Conservation (phyloP, 2,329 filamentous ascomycete genomes). For the Monosporascus sp. region DNA sequence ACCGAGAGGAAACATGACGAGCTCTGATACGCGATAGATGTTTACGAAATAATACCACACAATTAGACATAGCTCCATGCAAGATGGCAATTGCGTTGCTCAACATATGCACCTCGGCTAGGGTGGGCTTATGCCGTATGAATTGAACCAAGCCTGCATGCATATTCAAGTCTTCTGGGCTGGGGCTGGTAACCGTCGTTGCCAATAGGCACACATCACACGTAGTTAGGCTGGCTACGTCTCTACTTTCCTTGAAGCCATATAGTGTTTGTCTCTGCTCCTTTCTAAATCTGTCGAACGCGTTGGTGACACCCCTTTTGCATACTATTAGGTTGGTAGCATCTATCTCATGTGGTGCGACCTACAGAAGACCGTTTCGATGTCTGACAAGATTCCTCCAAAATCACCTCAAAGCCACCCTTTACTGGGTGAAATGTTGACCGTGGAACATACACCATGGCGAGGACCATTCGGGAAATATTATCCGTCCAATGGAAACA, state of each 20-base stretch:
- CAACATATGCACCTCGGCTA: neutral
- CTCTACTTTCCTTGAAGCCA: neutral
- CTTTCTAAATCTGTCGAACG: too few relatives aligned
- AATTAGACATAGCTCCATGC: constrained; percentile 1
- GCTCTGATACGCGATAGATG: constrained; percentile 19
- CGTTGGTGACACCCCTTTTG: neutral
- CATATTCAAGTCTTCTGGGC: too few relatives aligned
- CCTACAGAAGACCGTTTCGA: neutral
- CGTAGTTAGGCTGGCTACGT: too few relatives aligned
- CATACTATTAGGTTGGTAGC: neutral
- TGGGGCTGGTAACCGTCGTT: too few relatives aligned
- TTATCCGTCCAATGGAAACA: too few relatives aligned
- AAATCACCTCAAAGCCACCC: neutral
- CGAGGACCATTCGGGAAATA: neutral
- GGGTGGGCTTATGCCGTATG: neutral
- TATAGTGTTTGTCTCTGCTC: neutral
- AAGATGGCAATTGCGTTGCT: neutral
- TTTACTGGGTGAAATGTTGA: neutral
- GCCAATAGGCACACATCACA: too few relatives aligned
- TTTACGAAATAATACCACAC: constrained; percentile 17
- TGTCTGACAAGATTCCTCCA: neutral
- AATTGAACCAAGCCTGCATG: too few relatives aligned
- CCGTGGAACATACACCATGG: neutral
- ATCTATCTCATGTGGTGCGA: neutral
- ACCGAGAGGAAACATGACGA: constrained; percentile 22